Evolutionary conservation across 2,329 filamentous ascomycete genomes (phyloP), one percentile per base, ranked within the genome.

Genomic region (Exophiala dermatitidis): DNA sequence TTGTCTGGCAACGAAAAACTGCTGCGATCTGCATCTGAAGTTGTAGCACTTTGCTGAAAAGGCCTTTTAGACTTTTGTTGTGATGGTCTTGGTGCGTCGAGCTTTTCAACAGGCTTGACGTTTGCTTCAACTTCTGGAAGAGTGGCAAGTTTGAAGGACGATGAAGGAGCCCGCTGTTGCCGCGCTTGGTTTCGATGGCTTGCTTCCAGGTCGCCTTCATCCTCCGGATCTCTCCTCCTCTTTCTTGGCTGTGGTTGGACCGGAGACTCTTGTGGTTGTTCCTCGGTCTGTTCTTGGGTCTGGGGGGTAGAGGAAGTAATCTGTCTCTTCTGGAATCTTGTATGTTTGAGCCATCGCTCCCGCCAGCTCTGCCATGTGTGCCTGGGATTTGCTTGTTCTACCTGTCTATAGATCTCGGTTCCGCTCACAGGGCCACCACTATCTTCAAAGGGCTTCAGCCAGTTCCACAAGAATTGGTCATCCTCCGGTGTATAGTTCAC

Each of bases 281-380:
- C 30, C 5, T 30, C 38, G 28, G 12, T 41, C 4, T 37, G 48
- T 12, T 33, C 12, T 26, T 43, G 29, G 26, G 9, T 10, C 19
- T 45, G 6, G 4, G n/a, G 42, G n/a, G 48, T 32, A 38, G 10
- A 44, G 31, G 48, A 49, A n/a, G 52, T 54, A n/a, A 54, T 38
- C 28, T 36, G 6, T 45, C 50, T 52, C 47, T 55, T 56, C 42
- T 60, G 55, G 12, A 54, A 52, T 32, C 49, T 46, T 7, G 76
- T 58, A 26, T 57, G 62, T 55, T 71, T 76, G 9, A 74, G 33
- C 58, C 72, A 77, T n/a, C 74, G 69, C 61, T 73, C 68, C 33
- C 74, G 69, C 69, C 71, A 77, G 32, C 74, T 76, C 61, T 77
- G 74, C 60, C 61, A 76, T 2, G 74, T 69, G 61, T 77, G 74